Evolutionary conservation across 1,284 basidiomycete genomes (phyloP), one percentile per base, ranked within the genome.

Genomic region (Ceratobasidium sp.): DNA sequence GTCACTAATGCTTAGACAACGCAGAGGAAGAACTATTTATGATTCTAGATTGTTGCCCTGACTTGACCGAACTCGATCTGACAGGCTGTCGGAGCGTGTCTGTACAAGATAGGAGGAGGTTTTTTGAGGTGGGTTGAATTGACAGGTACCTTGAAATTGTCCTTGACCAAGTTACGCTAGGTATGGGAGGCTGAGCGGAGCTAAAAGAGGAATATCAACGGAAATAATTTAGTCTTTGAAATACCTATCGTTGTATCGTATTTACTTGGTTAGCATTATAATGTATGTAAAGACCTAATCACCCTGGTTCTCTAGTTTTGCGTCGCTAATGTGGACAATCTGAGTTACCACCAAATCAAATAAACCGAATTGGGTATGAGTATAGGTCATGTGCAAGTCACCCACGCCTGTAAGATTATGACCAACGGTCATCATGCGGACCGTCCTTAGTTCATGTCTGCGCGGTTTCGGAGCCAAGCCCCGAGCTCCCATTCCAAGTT

Each of bases 1-100:
- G n/a, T n/a, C n/a, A n/a, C n/a, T n/a, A n/a, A 13, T 1, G 15
- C 20, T 34, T 29, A 34, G 17, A 40, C 38, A 53, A 32, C 17
- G 32, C 69, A 90, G 88, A 79, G 68, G 79, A 78, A 0, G 88
- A 84, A 1, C 73, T 90, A 31, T 86, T 85, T 71, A 74, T 77
- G 1, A 83, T 90, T 56, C 79, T 90, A 35, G 84, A 89, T 72
- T 81, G 80, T 2, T 90, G 89, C 72, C 72, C 79, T 1, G 78
- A 77, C 31, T 77, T 90, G 27, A 77, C 80, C 70, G 82, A 80
- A 20, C 76, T 90, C 10, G 85, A 90, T 73, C 76, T 90, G 38
- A 90, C 87, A 0, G 85, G 86, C 69, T 90, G 89, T 72, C 82
- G 88, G 67, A 84, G 88, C 3, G 80, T 90, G 57, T 80, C 74